Percentiles rank a stretch among this genome's conserved stretches.
Conservation (phyloP, 148 eudicot genomes). For the Gaultheria prostrata region DNA sequence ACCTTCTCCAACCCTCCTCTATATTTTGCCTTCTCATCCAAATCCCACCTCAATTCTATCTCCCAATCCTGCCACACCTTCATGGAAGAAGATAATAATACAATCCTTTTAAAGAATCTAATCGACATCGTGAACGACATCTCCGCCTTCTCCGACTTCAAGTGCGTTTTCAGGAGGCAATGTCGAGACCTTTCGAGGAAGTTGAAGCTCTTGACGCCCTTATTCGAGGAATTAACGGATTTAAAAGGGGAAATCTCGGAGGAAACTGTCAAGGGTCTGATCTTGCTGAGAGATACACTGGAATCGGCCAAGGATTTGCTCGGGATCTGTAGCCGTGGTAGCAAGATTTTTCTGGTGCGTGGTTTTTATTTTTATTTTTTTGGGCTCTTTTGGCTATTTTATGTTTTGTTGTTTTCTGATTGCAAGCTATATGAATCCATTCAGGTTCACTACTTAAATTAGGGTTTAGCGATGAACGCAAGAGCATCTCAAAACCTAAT, state of each 20-base stretch:
- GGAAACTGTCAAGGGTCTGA: neutral
- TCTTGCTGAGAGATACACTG: neutral
- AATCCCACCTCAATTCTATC: neutral
- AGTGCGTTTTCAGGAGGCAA: conserved; percentile 9
- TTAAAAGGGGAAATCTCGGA: neutral
- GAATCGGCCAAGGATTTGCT: conserved; percentile 10
- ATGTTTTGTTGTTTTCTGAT: neutral
- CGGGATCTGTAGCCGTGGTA: neutral
- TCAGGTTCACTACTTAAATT: neutral
- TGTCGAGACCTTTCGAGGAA: conserved; percentile 10
- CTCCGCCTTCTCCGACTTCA: conserved; percentile 13
- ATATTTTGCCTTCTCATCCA: neutral
- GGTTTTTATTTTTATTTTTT: neutral
- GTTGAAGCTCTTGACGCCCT: conserved; percentile 11
- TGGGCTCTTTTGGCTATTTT: neutral
- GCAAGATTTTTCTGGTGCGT: conserved; percentile 8
- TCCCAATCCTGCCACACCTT: neutral
- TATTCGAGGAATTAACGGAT: conserved; percentile 1
- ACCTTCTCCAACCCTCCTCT: neutral
- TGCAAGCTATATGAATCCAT: neutral
- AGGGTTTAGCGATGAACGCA: neutral
- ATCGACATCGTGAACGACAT: neutral
- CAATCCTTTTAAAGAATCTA: neutral
- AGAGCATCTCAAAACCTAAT: too few relatives aligned
- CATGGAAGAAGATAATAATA: conserved; percentile 20